These are phyloP conservation scores for Linnemannia schmuckeri DNA, from an alignment of 192 early-diverging fungal genomes.

Conservation along the genomic window DNA sequence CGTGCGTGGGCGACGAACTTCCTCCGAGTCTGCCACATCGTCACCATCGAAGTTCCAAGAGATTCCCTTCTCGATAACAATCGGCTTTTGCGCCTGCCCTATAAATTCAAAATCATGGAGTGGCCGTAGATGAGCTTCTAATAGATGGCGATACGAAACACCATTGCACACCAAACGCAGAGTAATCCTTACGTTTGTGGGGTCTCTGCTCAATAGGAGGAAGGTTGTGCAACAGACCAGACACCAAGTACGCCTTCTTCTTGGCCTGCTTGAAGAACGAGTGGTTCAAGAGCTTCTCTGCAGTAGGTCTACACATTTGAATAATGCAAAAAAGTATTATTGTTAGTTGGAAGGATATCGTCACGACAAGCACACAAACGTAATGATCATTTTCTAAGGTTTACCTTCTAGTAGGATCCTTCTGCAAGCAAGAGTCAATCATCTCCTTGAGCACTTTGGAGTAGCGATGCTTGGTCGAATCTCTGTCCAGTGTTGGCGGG, in stretches of 20 bases:
- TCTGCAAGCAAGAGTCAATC: slow-evolving; percentile 85
- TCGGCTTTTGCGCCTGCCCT: slow-evolving; percentile 58
- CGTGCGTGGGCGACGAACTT: slow-evolving; percentile 29
- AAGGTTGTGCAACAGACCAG: slow-evolving; percentile 67
- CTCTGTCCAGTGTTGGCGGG: slow-evolving; percentile 87
- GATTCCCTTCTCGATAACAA: slow-evolving; percentile 62
- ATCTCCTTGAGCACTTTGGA: slow-evolving; percentile 87
- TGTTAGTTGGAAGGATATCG: neutral
- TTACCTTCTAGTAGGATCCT: slow-evolving; percentile 79
- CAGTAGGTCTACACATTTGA: slow-evolving; percentile 71
- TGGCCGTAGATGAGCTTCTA: no score
- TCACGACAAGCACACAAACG: no score
- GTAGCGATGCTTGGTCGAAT: slow-evolving; percentile 79
- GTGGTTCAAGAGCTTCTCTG: slow-evolving; percentile 82
- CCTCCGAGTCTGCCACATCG: slow-evolving; percentile 21
- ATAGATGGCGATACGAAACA: neutral
- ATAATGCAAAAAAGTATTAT: neutral
- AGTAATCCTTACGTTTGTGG: neutral
- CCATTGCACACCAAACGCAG: neutral
- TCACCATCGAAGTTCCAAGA: slow-evolving; percentile 77
- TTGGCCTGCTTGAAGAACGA: slow-evolving; percentile 85
- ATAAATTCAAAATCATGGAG: neutral
- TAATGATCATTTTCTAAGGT: neutral
- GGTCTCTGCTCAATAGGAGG: slow-evolving; percentile 79
- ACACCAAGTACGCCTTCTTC: slow-evolving; percentile 73